Conservation (phyloP, 23 red algal species). For the Gracilaria domingensis region DNA sequence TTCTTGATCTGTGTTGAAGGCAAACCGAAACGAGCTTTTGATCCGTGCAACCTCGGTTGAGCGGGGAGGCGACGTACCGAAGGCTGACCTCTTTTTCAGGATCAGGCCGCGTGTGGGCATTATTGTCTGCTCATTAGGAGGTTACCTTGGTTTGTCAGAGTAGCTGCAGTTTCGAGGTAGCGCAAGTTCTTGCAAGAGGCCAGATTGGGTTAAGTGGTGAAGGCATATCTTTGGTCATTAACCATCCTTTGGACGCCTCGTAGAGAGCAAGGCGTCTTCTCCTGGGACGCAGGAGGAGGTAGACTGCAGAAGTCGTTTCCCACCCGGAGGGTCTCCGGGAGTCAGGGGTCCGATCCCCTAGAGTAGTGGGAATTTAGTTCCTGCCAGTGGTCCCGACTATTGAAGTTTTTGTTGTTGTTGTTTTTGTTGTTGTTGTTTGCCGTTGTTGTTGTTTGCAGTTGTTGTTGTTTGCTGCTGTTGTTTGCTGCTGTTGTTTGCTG, state of each 20-base stretch:
- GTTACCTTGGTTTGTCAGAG: constrained; percentile 1
- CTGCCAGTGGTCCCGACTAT: constrained; percentile 11
- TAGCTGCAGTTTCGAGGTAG: constrained; percentile 14
- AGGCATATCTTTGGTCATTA: constrained; percentile 41
- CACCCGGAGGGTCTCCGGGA: constrained; percentile 27
- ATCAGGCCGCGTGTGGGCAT: constrained; percentile 7
- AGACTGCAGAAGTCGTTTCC: constrained; percentile 33
- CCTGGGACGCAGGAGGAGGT: constrained; percentile 24
- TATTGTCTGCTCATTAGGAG: background rate
- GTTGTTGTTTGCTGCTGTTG: too few relatives aligned
- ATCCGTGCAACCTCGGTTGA: background rate
- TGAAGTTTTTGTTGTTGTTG: too few relatives aligned
- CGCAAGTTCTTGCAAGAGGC: constrained; percentile 22
- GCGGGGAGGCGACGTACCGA: constrained; percentile 15
- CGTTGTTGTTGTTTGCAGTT: too few relatives aligned
- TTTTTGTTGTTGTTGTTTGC: too few relatives aligned
- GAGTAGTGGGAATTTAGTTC: background rate
- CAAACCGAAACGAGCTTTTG: constrained; percentile 13
- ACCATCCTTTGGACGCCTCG: constrained; percentile 42
- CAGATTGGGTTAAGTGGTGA: constrained; percentile 19
- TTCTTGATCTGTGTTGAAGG: background rate
- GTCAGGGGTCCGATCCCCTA: constrained; percentile 14
- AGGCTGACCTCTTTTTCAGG: constrained; percentile 11
- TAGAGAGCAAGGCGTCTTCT: constrained; percentile 34
- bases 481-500: too few relatives aligned